A percentile compares a stretch with the other conserved stretches of the same genome.
Conservation (phyloP, 2,329 filamentous ascomycete species). For the Westerdykella sp. region DNA sequence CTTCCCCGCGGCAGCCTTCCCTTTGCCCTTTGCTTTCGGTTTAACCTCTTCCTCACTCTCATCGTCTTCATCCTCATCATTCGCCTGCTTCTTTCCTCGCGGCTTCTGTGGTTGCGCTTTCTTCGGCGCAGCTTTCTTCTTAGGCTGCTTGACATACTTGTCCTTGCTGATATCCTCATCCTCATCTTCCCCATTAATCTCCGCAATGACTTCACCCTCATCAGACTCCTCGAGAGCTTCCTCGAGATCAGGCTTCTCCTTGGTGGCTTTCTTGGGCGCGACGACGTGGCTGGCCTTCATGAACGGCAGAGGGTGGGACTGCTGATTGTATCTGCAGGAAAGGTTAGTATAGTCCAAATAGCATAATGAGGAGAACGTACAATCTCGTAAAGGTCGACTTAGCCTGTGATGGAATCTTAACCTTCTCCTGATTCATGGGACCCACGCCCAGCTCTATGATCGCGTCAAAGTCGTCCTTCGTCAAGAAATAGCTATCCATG, state of each 20-base stretch:
- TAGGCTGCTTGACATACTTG: conserved; percentile 91
- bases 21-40: conserved; percentile 43
- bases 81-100: conserved; percentile 36
- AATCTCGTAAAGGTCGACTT: conserved; percentile 85
- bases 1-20: conserved; percentile 37
- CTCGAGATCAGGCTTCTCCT: conserved; percentile 85
- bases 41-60: conserved; percentile 42
- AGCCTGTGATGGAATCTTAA: conserved; percentile 76
- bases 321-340: conserved; percentile 66
- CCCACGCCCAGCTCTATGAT: conserved; percentile 89
- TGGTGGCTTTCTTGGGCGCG: conserved; percentile 63
- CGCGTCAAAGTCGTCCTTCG: conserved; percentile 88
- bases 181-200: conserved; percentile 57
- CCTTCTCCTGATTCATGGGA: conserved; percentile 65
- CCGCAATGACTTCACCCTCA: conserved; percentile 47
- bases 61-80: conserved; percentile 30
- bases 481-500: conserved; percentile 96
- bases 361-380: conserved; percentile 44
- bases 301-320: conserved; percentile 85
- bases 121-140: conserved; percentile 56
- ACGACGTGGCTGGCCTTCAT: conserved; percentile 82
- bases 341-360: conserved; percentile 7
- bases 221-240: conserved; percentile 94
- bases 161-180: conserved; percentile 85
- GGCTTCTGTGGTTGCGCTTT: conserved; percentile 43